Base-by-base conservation (phyloP, 192 early-diverging fungal genomes). In the Kickxella alabastrina region DNA sequence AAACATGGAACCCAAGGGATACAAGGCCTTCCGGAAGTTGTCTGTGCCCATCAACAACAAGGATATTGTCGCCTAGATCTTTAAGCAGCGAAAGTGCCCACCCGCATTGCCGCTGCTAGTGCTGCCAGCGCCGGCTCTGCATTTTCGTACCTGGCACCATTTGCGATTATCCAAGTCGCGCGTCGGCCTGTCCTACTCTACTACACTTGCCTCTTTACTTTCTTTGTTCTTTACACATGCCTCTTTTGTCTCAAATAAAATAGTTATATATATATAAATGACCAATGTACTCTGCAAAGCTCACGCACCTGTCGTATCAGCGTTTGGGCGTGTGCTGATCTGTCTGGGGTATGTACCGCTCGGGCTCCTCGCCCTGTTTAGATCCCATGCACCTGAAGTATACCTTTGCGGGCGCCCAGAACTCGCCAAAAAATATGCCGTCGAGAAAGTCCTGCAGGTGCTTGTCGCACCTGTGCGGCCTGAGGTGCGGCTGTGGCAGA, bases 21-120 rank as follows among this genome's bases (percentile, higher is more conserved):
- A 77, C 63, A 69, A 70, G 62, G 75, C 66, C 14, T 77, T 77
- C 59, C 54, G 75, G 35, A 71, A 77, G 52, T 40, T 40, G 0
- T 59, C 58, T 18, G 56, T 75, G 10, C 54, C 71, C 3, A 56
- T 65, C 27, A 54, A 50, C 71, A 67, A 62, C 59, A 57, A 48
- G 59, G 71, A 75, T 39, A 75, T 75, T 53, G 71, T 75, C n/a
- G 71, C 36, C 18, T 75, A 56, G 23, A 9, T n/a, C n/a, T n/a
- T n/a, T n/a, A n/a, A n/a, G n/a, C n/a, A n/a, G n/a, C n/a, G n/a
- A n/a, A n/a, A n/a, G n/a, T n/a, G n/a, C n/a, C n/a, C n/a, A n/a
- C n/a, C n/a, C n/a, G n/a, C n/a, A n/a, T n/a, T n/a, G n/a, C n/a
- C n/a, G n/a, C n/a, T n/a, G n/a, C n/a, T n/a, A n/a, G n/a, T n/a